phyloP scores from a whole-genome alignment of 2,329 filamentous ascomycete genomes.

The Teratosphaeria zuluensis region DNA sequence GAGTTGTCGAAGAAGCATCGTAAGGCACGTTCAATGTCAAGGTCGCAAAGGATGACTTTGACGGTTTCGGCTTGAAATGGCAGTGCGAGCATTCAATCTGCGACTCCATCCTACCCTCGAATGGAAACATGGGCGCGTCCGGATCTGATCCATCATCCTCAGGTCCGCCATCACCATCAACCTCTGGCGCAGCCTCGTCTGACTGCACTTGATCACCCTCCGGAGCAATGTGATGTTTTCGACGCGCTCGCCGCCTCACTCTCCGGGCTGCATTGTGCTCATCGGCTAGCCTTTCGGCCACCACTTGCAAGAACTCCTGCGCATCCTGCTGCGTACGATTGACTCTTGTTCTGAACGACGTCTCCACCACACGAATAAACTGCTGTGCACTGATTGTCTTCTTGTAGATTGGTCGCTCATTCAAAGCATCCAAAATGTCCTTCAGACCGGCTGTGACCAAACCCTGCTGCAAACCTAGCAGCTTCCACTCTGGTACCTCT shows the following conservation, averaged over 20 bases:
- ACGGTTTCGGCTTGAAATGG: conserved; percentile 77
- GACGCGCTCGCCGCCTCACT: conserved; percentile 52
- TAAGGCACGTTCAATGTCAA: conserved; percentile 87
- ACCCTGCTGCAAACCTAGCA: conserved; percentile 61
- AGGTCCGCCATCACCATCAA: neutral
- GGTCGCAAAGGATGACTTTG: conserved; percentile 78
- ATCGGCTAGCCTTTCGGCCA: conserved; percentile 83
- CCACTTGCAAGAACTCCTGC: conserved; percentile 91
- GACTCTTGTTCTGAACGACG: conserved; percentile 79
- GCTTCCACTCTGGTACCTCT: conserved; percentile 35
- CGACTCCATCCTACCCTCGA: conserved; percentile 88
- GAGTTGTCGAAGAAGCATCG: conserved; percentile 56
- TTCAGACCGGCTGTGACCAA: conserved; percentile 81
- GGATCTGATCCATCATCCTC: conserved; percentile 8
- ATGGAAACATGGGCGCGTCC: conserved; percentile 64
- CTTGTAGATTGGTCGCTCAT: conserved; percentile 84
- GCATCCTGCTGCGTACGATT: conserved; percentile 94
- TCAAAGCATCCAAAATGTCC: conserved; percentile 82
- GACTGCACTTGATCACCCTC: neutral
- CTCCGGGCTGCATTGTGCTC: conserved; percentile 81
- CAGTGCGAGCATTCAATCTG: conserved; percentile 89
- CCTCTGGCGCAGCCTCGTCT: conserved; percentile 2
- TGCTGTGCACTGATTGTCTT: conserved; percentile 85
- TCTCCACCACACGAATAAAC: conserved; percentile 76
- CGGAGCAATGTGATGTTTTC: conserved; percentile 4